A percentile compares a stretch with the other conserved stretches of the same genome.
phyloP scores from a whole-genome alignment of 148 eudicot genomes.

The Chenopodium berlandieri region DNA sequence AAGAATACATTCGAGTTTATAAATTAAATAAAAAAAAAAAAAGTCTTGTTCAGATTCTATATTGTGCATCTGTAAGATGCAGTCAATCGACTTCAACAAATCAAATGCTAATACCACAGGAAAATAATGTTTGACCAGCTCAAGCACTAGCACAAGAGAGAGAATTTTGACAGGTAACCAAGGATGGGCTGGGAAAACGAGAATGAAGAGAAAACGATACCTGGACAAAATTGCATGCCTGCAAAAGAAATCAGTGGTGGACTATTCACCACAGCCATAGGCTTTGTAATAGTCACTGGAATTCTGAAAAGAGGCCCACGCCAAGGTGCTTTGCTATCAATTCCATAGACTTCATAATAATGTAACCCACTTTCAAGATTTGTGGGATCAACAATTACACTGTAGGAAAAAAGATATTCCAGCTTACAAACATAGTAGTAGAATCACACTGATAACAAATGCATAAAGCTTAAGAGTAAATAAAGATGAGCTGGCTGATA shows the following conservation, averaged over 20 bases:
- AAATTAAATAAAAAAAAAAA: too few relatives aligned
- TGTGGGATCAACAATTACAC: slow-evolving; percentile 89
- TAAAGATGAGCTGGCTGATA: not conserved
- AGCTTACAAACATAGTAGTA: not conserved
- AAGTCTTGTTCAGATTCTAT: too few relatives aligned
- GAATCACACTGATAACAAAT: not conserved
- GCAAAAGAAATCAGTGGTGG: slow-evolving; percentile 67
- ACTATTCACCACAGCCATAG: slow-evolving; percentile 50
- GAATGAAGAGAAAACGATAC: slow-evolving; percentile 28
- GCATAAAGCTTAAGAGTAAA: not conserved
- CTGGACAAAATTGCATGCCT: slow-evolving; percentile 79
- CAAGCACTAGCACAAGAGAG: not conserved
- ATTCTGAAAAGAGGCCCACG: slow-evolving; percentile 96
- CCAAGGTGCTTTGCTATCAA: slow-evolving; percentile 85
- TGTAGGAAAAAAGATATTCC: slow-evolving; percentile 27
- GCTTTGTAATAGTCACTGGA: slow-evolving; percentile 89
- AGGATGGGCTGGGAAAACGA: not conserved
- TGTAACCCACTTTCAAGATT: slow-evolving; percentile 76
- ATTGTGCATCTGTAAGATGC: not conserved
- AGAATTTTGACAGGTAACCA: not conserved
- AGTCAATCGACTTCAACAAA: not conserved
- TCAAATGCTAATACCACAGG: not conserved
- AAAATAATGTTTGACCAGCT: not conserved
- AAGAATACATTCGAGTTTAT: not conserved
- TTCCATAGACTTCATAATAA: slow-evolving; percentile 75